Conservation (phyloP, 192 early-diverging fungal genomes). For the Physocladia obscura region DNA sequence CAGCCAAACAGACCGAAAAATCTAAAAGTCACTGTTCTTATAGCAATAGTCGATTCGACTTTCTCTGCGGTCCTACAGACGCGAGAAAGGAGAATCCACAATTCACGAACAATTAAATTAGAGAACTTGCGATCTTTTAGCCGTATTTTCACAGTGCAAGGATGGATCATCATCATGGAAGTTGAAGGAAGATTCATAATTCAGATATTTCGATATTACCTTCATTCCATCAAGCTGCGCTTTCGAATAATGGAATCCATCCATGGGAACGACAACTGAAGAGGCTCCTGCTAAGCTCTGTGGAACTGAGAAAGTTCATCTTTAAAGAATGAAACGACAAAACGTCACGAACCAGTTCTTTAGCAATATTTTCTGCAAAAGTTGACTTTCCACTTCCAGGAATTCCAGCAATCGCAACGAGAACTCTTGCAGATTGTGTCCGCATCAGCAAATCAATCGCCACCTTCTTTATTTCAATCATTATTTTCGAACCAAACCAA, state of each 20-base stretch:
- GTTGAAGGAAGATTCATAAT: too few species aligned
- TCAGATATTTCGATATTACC: too few species aligned
- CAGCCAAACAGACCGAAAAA: too few species aligned
- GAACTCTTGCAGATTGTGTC: not conserved
- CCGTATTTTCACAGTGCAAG: constrained; percentile 31
- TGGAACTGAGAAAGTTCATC: too few species aligned
- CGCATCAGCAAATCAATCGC: too few species aligned
- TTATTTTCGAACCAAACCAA: not conserved
- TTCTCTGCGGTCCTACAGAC: too few species aligned
- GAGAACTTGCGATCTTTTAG: too few species aligned
- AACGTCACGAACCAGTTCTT: not conserved
- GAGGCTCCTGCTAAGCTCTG: not conserved
- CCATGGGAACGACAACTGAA: constrained; percentile 53
- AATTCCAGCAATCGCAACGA: constrained; percentile 40
- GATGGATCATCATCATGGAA: constrained; percentile 19
- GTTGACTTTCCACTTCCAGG: constrained; percentile 51
- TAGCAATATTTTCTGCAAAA: constrained; percentile 21
- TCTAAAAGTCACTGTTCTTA: too few species aligned
- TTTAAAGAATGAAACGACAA: not conserved
- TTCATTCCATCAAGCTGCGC: constrained; percentile 23
- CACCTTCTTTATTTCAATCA: too few species aligned
- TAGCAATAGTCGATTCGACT: too few species aligned
- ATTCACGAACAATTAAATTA: too few species aligned
- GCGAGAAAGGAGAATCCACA: too few species aligned
- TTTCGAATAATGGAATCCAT: constrained; percentile 57